These are phyloP conservation scores for Coniferiporia sulphurascens DNA, from an alignment of 1,284 basidiomycete species.

Conservation along the genomic window DNA sequence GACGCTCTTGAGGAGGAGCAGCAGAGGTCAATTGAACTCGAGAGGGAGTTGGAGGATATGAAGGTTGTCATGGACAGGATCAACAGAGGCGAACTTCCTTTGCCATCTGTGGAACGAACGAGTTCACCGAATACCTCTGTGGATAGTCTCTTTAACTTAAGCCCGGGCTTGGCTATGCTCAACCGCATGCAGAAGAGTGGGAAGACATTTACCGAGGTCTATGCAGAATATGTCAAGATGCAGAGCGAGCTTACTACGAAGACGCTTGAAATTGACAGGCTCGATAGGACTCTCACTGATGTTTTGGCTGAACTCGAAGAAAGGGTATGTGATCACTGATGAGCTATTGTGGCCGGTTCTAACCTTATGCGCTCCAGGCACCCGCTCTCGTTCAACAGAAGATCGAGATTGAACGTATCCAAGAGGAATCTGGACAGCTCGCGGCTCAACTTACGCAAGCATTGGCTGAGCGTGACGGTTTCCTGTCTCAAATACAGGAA, in stretches of 20 bases:
- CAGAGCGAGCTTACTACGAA: slow-evolving; percentile 80
- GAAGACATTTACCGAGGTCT: slow-evolving; percentile 87
- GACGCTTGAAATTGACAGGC: slow-evolving; percentile 73
- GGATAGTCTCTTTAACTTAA: slow-evolving; percentile 60
- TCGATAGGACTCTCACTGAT: slow-evolving; percentile 69
- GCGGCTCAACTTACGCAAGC: slow-evolving; percentile 73
- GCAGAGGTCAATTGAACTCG: slow-evolving; percentile 54
- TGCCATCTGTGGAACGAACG: slow-evolving; percentile 36
- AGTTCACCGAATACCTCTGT: slow-evolving; percentile 33
- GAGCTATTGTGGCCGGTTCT: neutral
- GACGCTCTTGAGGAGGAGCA: slow-evolving; percentile 65
- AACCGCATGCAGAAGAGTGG: slow-evolving; percentile 72
- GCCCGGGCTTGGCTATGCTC: slow-evolving; percentile 83
- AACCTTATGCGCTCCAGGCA: slow-evolving; percentile 48
- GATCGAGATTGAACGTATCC: slow-evolving; percentile 75
- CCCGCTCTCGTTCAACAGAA: slow-evolving; percentile 85
- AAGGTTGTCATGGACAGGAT: slow-evolving; percentile 61
- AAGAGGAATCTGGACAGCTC: slow-evolving; percentile 75
- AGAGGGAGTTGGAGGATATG: slow-evolving; percentile 55
- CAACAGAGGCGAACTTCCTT: slow-evolving; percentile 62
- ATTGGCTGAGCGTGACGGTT: slow-evolving; percentile 61
- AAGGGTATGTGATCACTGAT: slow-evolving; percentile 49
- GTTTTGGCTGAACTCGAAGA: slow-evolving; percentile 87
- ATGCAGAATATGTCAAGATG: slow-evolving; percentile 80
- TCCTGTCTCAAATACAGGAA: slow-evolving; percentile 45